Conservation (phyloP, 2,329 filamentous ascomycete species). For the Aspergillus eucalypticola region DNA sequence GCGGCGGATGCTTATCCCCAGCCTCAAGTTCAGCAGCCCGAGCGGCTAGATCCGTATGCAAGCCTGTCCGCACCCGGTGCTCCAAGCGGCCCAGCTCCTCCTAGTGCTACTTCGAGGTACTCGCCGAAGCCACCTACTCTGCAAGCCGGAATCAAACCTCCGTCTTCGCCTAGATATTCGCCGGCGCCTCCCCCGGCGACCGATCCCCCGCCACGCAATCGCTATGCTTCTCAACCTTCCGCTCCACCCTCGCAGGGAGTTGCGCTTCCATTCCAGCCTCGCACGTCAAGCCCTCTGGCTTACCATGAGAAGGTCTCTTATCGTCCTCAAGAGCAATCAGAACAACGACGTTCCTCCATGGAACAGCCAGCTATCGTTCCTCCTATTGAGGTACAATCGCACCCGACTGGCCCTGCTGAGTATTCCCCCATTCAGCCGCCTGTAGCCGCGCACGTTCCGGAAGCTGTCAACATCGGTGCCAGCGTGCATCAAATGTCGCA, state of each 20-base stretch:
- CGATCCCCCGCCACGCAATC: slow-evolving; percentile 31
- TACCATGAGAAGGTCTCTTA: slow-evolving; percentile 47
- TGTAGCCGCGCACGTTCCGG: slow-evolving; percentile 8
- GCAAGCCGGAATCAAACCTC: slow-evolving; percentile 36
- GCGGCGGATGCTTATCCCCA: slow-evolving; percentile 21
- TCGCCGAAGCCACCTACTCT: slow-evolving; percentile 42
- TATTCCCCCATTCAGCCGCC: not conserved
- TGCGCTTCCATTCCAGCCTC: slow-evolving; percentile 59
- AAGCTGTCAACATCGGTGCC: slow-evolving; percentile 7
- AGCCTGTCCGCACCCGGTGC: slow-evolving; percentile 29
- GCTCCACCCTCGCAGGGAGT: slow-evolving; percentile 27
- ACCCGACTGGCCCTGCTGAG: slow-evolving; percentile 15
- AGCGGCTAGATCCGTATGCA: slow-evolving; percentile 35
- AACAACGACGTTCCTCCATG: slow-evolving; percentile 27
- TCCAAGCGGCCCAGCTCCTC: slow-evolving; percentile 30
- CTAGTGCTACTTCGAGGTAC: slow-evolving; percentile 40
- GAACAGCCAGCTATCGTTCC: slow-evolving; percentile 27
- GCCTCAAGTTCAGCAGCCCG: slow-evolving; percentile 33
- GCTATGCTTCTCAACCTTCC: slow-evolving; percentile 44
- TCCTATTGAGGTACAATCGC: slow-evolving; percentile 23
- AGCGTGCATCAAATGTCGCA: slow-evolving; percentile 9
- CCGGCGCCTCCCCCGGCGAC: slow-evolving; percentile 45
- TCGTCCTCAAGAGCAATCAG: slow-evolving; percentile 25
- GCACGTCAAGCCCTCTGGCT: slow-evolving; percentile 66
- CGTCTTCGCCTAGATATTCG: slow-evolving; percentile 45